Conservation (phyloP, 176 grass and related monocot genomes). For the Cocos nucifera region DNA sequence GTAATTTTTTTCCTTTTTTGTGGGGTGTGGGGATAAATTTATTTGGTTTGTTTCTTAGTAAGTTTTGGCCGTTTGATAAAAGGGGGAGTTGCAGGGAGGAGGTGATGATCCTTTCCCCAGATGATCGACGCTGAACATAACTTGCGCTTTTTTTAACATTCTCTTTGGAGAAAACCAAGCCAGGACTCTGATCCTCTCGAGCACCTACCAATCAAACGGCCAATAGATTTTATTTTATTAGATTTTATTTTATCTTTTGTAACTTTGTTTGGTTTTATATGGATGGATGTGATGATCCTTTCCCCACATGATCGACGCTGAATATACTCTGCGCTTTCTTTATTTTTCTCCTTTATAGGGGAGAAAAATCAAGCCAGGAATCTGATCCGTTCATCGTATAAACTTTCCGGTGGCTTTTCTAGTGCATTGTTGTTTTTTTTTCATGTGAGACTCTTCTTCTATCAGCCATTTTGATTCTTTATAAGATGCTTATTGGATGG, state of each 20-base stretch:
- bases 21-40: too few species aligned
- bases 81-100: neutral
- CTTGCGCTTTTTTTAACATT: constrained; percentile 3
- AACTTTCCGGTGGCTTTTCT: too few species aligned
- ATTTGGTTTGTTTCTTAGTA: too few species aligned
- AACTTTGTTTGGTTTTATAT: neutral
- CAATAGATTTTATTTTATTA: too few species aligned
- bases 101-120: constrained; percentile 12
- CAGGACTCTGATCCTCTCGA: constrained; percentile 2
- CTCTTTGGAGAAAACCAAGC: constrained; percentile 12
- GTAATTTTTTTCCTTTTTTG: too few species aligned
- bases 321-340: constrained; percentile 1
- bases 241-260: neutral
- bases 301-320: neutral
- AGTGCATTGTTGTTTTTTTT: too few species aligned
- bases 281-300: constrained; percentile 12
- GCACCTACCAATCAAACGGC: too few species aligned
- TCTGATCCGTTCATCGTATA: neutral
- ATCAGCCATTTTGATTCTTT: too few species aligned
- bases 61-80: too few species aligned
- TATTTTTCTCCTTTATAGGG: neutral
- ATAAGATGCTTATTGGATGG: too few species aligned
- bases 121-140: constrained; percentile 7
- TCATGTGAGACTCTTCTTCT: too few species aligned
- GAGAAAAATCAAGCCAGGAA: constrained; percentile 5